Evolutionary conservation across 305 asterid genomes (phyloP), one percentile per base, ranked within the genome.

Genomic region (Withania somnifera): DNA sequence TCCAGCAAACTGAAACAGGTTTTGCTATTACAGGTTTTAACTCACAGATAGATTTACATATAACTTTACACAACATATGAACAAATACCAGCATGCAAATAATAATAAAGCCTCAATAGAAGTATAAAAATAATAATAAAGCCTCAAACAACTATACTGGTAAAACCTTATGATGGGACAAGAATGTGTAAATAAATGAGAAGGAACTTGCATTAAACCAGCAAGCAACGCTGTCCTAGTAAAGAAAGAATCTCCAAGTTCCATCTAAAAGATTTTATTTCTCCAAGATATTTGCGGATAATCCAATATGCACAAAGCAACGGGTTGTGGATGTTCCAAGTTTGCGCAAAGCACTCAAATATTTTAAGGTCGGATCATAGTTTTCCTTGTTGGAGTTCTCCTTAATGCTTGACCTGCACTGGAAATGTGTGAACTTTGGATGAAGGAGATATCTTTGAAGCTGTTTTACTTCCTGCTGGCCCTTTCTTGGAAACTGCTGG

Each of bases 391-490:
- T 24, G 38, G 36, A 42, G 22, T 28, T 28, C 36, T 22, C 53
- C 75, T 67, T 22, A 58, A 24, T 45, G 77, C 77, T 47, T 63
- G 56, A 60, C 83, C 51, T 28, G 83, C 36, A 75, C 79, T 17
- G 79, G 79, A 24, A 50, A 50, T 1, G 80, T 75, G 61, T 75
- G 80, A 75, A 75, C 45, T 75, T 50, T 75, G 61, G 80, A 75
- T 75, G 80, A 47, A 75, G 61, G 57, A 24, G 80, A 75, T 17
- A 50, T 75, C 84, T 87, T 90, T 8, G 91, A 84, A 83, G 88
- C 88, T 2, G 90, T 84, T 86, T 82, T 93, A 79, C 85, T 88
- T 82, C 94, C 94, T 5, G 80, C 91, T 14, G 92, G 90, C 14
- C 71, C 79, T 45, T 86, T 91, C 87, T 83, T 89, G 40, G 92